Evolutionary conservation across 2,329 filamentous ascomycete species (phyloP), one percentile per base, ranked within the genome.

Genomic region (Alternaria dauci): DNA sequence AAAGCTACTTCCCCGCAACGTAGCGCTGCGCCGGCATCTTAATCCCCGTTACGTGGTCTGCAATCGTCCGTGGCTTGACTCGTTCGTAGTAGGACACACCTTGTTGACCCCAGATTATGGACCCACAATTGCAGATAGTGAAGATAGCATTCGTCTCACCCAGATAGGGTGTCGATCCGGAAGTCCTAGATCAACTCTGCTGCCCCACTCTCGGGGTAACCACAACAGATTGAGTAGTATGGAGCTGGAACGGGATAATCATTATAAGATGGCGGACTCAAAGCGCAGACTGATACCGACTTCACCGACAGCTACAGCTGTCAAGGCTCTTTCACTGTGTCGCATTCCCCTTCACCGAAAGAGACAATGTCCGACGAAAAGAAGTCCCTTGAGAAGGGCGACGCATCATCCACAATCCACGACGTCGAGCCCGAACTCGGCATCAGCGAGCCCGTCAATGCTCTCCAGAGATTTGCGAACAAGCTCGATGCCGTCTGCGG

Each of bases 401-500:
- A 63, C 42, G 47, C 54, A 2, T 23, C 18, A 9, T 43, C 46
- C 28, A 57, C 38, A 6, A 20, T 55, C 53, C 26, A 57, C 52
- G 2, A 26, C 52, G 30, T 57, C 55, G 55, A 56, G 51, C 58
- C 61, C 18, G 66, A 70, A 51, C 59, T 69, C 32, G 65, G 60
- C 32, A 68, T 68, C 36, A 60, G 54, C 46, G 50, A 66, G 18
- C 67, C 66, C 4, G 64, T 63, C 4, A 71, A 66, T 47, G 59
- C 44, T 30, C 61, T 71, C 8, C 62, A 71, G 38, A 53, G 67
- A 18, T 70, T 66, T 28, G 66, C 62, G 14, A 69, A 71, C 51
- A 63, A 56, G 42, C 67, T 71, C 8, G 67, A 70, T 59, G 59
- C 61, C 5, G 55, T 78, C 8, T 70, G 72, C 9, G 75, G 75